phyloP scores from a whole-genome alignment of 2,329 filamentous ascomycete genomes.

The Claviceps capensis region DNA sequence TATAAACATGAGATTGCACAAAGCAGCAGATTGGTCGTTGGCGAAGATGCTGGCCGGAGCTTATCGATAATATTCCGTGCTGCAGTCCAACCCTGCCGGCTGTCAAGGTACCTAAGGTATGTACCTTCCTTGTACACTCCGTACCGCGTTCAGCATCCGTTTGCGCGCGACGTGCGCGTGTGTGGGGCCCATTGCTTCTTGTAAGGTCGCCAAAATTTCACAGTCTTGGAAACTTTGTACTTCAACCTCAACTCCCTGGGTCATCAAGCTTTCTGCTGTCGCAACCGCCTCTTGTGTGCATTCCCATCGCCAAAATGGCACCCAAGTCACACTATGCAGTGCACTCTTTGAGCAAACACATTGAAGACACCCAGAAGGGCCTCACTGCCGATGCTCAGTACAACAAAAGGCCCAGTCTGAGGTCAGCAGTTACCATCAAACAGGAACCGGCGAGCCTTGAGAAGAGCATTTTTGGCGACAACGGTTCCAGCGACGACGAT shows the following conservation, averaged over 20 bases:
- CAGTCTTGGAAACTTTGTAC: constrained; percentile 5
- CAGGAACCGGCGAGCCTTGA: constrained; percentile 12
- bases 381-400: constrained; percentile 19
- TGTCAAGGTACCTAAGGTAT: too few species aligned
- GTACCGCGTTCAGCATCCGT: not conserved
- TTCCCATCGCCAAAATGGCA: constrained; percentile 18
- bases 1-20: too few species aligned
- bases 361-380: constrained; percentile 24
- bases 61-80: constrained; percentile 1
- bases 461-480: constrained; percentile 16
- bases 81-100: not conserved
- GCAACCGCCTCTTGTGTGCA: constrained; percentile 1
- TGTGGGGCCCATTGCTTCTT: constrained; percentile 2
- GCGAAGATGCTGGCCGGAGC: not conserved
- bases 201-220: constrained; percentile 6
- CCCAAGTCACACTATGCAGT: constrained; percentile 22
- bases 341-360: constrained; percentile 24
- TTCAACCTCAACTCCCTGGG: constrained; percentile 1
- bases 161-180: not conserved
- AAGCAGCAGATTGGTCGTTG: not conserved
- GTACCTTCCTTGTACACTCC: too few species aligned
- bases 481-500: constrained; percentile 16
- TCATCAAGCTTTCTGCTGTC: not conserved
- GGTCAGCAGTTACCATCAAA: constrained; percentile 18
- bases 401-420: constrained; percentile 16